These are phyloP conservation scores for Blechomonas ayalai DNA, from an alignment of 208 protist genomes.

Conservation along the genomic window DNA sequence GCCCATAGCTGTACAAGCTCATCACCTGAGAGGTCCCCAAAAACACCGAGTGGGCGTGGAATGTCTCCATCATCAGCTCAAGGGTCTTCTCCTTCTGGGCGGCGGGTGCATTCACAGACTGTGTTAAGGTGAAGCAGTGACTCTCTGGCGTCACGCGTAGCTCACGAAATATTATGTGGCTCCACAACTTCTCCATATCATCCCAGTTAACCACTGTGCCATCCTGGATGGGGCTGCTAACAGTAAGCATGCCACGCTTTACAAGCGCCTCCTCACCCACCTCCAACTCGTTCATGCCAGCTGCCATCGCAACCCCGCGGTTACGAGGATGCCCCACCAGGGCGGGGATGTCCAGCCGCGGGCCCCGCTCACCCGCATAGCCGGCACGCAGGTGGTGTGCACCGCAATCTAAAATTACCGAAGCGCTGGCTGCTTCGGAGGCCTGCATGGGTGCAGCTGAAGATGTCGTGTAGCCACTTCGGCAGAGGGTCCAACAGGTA, in stretches of 20 bases:
- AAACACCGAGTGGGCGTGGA: conserved; percentile 89
- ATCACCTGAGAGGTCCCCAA: conserved; percentile 87
- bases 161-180: conserved; percentile 88
- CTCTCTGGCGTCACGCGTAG: conserved; percentile 85
- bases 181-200: conserved; percentile 90
- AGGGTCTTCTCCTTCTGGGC: conserved; percentile 84
- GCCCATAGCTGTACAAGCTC: conserved; percentile 90
- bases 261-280: conserved; percentile 80
- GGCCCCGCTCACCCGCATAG: conserved; percentile 78
- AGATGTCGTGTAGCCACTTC: too few species aligned
- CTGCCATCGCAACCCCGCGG: conserved; percentile 86
- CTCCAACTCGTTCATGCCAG: conserved; percentile 86
- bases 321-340: conserved; percentile 86
- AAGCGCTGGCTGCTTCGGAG: conserved; percentile 2
- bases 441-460: too few species aligned
- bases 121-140: conserved; percentile 86
- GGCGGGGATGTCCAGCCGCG: conserved; percentile 80
- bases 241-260: conserved; percentile 76
- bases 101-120: conserved; percentile 75
- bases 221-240: conserved; percentile 59
- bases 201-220: conserved; percentile 86
- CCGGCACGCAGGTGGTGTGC: conserved; percentile 73
- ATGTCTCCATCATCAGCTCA: conserved; percentile 94
- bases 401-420: conserved; percentile 79
- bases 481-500: too few species aligned